These are phyloP conservation scores for Tillandsia leiboldiana DNA, from an alignment of 176 grass and related monocot species.

Conservation along the genomic window DNA sequence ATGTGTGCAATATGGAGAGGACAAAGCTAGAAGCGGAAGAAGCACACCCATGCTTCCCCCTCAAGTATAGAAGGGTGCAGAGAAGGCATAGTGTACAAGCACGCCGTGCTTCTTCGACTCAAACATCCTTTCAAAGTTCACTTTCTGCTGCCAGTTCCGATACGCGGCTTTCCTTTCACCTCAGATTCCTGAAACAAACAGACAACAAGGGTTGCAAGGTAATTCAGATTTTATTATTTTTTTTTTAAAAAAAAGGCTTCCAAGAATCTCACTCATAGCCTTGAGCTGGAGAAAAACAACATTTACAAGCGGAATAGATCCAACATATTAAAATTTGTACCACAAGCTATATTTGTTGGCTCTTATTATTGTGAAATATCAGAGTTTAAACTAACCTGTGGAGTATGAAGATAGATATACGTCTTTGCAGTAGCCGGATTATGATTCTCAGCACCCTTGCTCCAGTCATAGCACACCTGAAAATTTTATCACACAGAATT, in stretches of 20 bases:
- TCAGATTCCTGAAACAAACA: constrained; percentile 59
- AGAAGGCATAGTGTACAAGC: neutral
- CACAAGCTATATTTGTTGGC: neutral
- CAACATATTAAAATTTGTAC: neutral
- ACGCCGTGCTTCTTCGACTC: neutral
- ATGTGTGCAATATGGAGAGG: too few relatives aligned
- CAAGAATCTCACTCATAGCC: too few relatives aligned
- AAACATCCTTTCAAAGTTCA: constrained; percentile 24
- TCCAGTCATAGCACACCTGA: constrained; percentile 93
- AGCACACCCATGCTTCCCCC: neutral
- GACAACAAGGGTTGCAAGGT: neutral
- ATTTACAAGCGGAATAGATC: too few relatives aligned
- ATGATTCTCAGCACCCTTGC: constrained; percentile 89
- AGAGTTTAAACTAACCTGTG: constrained; percentile 39
- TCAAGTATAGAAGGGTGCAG: neutral
- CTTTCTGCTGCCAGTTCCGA: constrained; percentile 35
- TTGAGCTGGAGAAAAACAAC: too few relatives aligned
- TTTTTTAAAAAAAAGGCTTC: too few relatives aligned
- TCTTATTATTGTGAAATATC: neutral
- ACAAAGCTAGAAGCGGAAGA: neutral
- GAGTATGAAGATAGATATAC: constrained; percentile 88
- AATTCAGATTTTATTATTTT: neutral
- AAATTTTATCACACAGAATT: neutral
- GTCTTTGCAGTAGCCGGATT: constrained; percentile 85
- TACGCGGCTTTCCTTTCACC: constrained; percentile 85